Conservation (phyloP, 768 basidiomycete genomes). For the Suillus cothurnatus region DNA sequence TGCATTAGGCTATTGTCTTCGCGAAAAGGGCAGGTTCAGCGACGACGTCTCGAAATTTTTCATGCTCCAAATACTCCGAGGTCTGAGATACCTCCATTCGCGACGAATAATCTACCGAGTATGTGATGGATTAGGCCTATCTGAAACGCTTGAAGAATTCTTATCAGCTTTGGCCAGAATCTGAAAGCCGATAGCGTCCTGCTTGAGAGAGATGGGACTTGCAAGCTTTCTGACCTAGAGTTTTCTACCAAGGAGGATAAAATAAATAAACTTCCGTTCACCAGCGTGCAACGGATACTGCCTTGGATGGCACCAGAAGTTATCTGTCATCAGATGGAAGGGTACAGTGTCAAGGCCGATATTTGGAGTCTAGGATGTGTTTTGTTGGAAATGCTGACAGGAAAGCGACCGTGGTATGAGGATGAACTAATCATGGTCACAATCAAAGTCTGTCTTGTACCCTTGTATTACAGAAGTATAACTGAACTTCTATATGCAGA, state of each 20-base stretch:
- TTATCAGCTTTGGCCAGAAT: conserved; percentile 53
- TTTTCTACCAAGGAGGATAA: conserved; percentile 95
- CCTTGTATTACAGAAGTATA: background rate
- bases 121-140: conserved; percentile 18
- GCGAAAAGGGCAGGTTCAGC: conserved; percentile 90
- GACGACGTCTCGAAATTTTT: conserved; percentile 93
- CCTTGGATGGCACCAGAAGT: conserved; percentile 99
- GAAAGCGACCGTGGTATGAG: conserved; percentile 91
- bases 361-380: conserved; percentile 99
- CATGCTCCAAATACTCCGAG: conserved; percentile 87
- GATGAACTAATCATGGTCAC: conserved; percentile 91
- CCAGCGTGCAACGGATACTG: conserved; percentile 95
- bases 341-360: conserved; percentile 96
- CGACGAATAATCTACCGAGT: conserved; percentile 92
- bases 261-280: conserved; percentile 75
- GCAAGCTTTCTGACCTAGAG: conserved; percentile 98
- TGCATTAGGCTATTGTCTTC: conserved; percentile 86
- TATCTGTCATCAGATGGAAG: conserved; percentile 81
- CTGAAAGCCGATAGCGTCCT: conserved; percentile 98
- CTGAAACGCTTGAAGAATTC: conserved; percentile 3
- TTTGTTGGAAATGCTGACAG: conserved; percentile 99
- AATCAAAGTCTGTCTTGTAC: conserved; percentile 69
- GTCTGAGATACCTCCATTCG: conserved; percentile 90
- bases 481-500: conserved; percentile 42
- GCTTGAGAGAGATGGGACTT: conserved; percentile 88